Evolutionary conservation across 2,329 filamentous ascomycete species (phyloP), one percentile per base, ranked within the genome.

Genomic region (Gremmenia infestans): DNA sequence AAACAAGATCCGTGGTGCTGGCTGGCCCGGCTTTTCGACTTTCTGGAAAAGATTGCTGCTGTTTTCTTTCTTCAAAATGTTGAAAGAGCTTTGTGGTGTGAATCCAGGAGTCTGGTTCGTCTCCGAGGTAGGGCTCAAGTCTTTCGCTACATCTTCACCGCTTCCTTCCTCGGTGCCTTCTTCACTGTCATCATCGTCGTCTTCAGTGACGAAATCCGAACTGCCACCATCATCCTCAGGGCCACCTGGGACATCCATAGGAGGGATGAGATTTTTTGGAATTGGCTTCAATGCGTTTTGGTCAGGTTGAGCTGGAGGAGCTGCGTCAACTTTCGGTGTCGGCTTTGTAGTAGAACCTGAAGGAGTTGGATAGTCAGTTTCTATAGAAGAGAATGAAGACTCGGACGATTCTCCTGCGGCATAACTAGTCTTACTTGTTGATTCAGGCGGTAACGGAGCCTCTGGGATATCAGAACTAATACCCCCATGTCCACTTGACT

Each of bases 101-200:
- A 78, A 74, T 28, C 78, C 75, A 55, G 79, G 75, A 14, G 79
- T 78, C 39, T 75, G 73, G 37, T 73, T 73, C 15, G 72, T 63
- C 39, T 72, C 72, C 14, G 76, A 75, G 6, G 72, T 75, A 19
- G 80, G 81, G 62, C 80, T 85, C 12, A 86, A 70, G 50, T 87
- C 83, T 64, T 85, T 82, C n/a, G 78, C 78, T 47, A 87, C 79
- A 67, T 87, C 83, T 49, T 86, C 76, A 23, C 82, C 84, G 58
- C 67, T 77, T 39, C 74, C 74, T 32, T 80, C 78, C 2, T 77
- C 77, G 12, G 78, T 78, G 19, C 75, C 73, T 0, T 75, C 75
- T 12, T 73, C 75, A 4, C 54, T 53, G 15, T 71, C 73, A 6
- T 74, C 75, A 11, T 70, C 74, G 12, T 71, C 73, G 23, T 66